Evolutionary conservation across 306 rosid genomes (phyloP), one percentile per base, ranked within the genome.

Genomic region (Vicia villosa): DNA sequence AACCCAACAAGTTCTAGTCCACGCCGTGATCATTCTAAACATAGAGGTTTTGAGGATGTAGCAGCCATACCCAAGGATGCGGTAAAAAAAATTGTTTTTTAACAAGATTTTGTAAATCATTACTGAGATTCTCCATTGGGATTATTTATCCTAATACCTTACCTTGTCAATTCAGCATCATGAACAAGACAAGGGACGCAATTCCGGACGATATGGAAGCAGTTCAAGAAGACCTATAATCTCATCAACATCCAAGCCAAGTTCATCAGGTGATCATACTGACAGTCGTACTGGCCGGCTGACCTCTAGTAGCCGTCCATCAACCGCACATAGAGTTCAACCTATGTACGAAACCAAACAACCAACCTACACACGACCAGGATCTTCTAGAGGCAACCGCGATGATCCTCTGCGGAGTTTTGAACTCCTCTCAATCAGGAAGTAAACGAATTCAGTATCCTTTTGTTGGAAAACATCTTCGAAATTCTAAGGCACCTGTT

Each of bases 391-490:
- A 87, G 86, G 90, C 68, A 81, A 73, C 55, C 96, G 90, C 0
- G 97, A 91, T n/a, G 97, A 95, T 60, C 86, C 96, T 72, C 88
- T 91, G 41, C 87, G 96, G 17, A 89, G 96, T 88, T 89, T 95
- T 58, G 99, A 95, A 80, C 87, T 89, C 79, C 93, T 95, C 55
- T 84, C 99, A 60, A 87, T 95, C 84, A 89, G 93, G 84, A 95
- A 95, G 86, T 95, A 79, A 59, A 55, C 21, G 51, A 20, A 42
- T 73, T 52, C 60, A 15, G 67, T 58, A 67, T 24, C 49, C 41
- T 26, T 42, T 40, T 22, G 50, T 64, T 36, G 7, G 9, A 66
- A 76, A 49, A 56, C 69, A 72, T 76, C 37, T 68, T 73, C 68
- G 21, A 17, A 76, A 63, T 34, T 63, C 63, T 37, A 54, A 63